Evolutionary conservation across 2,329 filamentous ascomycete species (phyloP).

Genomic region (Emmonsia crescens): DNA sequence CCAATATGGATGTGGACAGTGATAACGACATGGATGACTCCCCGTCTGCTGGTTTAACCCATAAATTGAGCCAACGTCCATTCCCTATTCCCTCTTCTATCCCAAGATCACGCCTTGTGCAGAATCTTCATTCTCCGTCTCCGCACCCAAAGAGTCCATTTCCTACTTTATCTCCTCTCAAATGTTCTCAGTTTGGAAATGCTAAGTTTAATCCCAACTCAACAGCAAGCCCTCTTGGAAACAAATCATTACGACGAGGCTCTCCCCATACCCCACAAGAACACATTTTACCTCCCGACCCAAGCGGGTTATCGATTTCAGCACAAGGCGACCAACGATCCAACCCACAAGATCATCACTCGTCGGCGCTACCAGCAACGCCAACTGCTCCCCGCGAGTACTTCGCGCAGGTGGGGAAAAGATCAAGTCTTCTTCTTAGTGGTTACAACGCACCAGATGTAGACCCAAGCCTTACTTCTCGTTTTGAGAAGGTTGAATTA

Average conservation of each 20-base stretch:
- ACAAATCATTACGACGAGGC: constrained; percentile 39
- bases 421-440: constrained; percentile 59
- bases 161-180: constrained; percentile 15
- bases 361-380: constrained; percentile 58
- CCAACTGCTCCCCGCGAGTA: constrained; percentile 59
- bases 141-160: constrained; percentile 30
- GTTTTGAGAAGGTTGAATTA: constrained; percentile 71
- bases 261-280: constrained; percentile 74
- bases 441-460: constrained; percentile 60
- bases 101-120: constrained; percentile 29
- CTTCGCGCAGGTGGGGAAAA: constrained; percentile 47
- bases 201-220: constrained; percentile 43
- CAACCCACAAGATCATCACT: constrained; percentile 31
- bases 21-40: constrained; percentile 24
- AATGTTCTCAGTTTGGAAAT: constrained; percentile 26
- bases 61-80: constrained; percentile 24
- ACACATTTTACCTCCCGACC: constrained; percentile 62
- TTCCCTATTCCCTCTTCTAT: constrained; percentile 24
- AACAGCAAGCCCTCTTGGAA: constrained; percentile 53
- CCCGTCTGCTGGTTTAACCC: constrained; percentile 20
- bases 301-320: constrained; percentile 74
- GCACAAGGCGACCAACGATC: constrained; percentile 40
- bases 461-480: constrained; percentile 60
- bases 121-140: constrained; percentile 31
- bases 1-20: constrained; percentile 21